Base-by-base conservation (phyloP, 1,284 basidiomycete genomes). In the Microbotryum silenes-acaulis region DNA sequence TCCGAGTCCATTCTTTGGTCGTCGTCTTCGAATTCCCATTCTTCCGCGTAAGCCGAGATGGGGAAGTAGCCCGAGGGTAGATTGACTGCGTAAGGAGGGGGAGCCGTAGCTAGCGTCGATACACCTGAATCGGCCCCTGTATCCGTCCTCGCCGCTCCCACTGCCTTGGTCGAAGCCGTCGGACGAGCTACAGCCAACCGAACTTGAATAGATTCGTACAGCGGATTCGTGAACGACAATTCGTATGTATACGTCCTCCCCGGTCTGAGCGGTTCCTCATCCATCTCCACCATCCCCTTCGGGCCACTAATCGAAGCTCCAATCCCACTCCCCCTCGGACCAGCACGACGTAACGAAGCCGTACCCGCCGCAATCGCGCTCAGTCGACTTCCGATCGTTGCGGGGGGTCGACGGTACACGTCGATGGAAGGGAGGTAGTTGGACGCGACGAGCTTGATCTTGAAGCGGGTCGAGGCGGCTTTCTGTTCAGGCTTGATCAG, bases 401-500 rank as follows among this genome's bases (percentile, higher is more conserved):
- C 58, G 4, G 67, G 67, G 3, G 61, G 61, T 12, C 67, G 61
- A 33, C 67, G 64, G 53, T 54, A n/a, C 85, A 86, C 44, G 86
- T 75, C 65, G 52, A 70, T 87, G 3, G 87, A 83, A 0, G 94
- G 96, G 20, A 99, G 80, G 75, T 97, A 97, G 75, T 89, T 93
- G 29, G 86, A 83, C 0, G 94, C 96, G 52, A 94, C 88, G 52
- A 97, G 85, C 75, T 96, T 97, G 78, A 98, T 97, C 78, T 97
- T 97, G 82, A 88, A 97, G 7, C 89, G 83, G 42, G 89, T 87
- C 7, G 89, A 90, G 70, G 90, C 88, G 0, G 92, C 87, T 75
- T 97, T 98, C 72, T 92, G 88, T 74, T 99, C 96, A 1, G 96
- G 96, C 73, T 97, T 96, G 77, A 97, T 94, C 63, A 98, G 83